Evolutionary conservation across 768 basidiomycete genomes (phyloP), one percentile per base, ranked within the genome.

Genomic region (Tremella fuciformis): DNA sequence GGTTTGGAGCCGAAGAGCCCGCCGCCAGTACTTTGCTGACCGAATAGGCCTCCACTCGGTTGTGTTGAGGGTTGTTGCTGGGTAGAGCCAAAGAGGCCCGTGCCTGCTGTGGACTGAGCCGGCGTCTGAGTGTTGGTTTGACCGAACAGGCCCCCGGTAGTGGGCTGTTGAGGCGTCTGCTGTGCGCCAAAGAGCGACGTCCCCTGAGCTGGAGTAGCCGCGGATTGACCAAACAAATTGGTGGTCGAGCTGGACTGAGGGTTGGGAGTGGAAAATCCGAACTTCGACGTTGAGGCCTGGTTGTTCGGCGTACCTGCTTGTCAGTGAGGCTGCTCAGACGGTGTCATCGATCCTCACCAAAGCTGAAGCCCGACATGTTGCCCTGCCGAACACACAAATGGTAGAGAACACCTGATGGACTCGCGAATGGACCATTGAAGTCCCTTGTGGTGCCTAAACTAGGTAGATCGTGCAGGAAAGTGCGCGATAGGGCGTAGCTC

Each of bases 191-290:
- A 24, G 2, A 38, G 13, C 13, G 51, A 52, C 9, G 51, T 37
- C 22, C 25, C 39, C 21, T 34, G 50, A 24, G 59, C 53, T 15
- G 55, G 3, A 16, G 21, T 37, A 9, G 53, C 38, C 2, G 51
- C 3, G 1, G 55, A 29, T 19, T 37, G 34, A 34, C 51, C 51
- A 40, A 52, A 52, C 11, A 50, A 21, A 26, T 25, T 25, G 11
- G 51, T 34, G 18, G 16, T 55, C 34, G 59, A 21, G 46, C 16
- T 57, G 52, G 50, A 1, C 19, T 52, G 51, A 9, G 63, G 63
- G 42, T 63, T 62, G 8, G 65, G 63, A 13, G 69, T 67, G 15
- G 55, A 49, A 25, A 59, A 59, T n/a, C 34, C 26, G 29, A 46
- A 46, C 29, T 34, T 34, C 6, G 29, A 34, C 29, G 29, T 34